phyloP scores from a whole-genome alignment of 2,329 filamentous ascomycete genomes.

The Alternaria atra region DNA sequence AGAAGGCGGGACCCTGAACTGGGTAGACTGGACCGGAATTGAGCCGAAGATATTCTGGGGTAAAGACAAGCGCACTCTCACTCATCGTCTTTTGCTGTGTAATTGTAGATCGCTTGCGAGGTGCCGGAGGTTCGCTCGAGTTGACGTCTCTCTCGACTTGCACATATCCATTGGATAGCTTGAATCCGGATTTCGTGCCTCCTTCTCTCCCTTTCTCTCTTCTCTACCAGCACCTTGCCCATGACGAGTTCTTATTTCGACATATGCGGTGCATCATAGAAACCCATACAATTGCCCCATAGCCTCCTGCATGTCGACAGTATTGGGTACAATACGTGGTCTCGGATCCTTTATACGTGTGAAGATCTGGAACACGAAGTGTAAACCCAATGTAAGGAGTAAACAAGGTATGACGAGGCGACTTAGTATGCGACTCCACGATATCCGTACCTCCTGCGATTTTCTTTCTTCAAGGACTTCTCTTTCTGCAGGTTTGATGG shows the following conservation, averaged over 20 bases:
- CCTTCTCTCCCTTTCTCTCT: neutral
- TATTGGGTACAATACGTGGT: slow-evolving; percentile 6
- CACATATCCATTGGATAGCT: neutral
- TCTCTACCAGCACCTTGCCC: neutral
- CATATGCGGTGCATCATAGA: neutral
- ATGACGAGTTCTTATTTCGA: neutral
- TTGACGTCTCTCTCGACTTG: neutral
- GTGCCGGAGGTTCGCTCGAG: neutral
- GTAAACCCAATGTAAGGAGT: slow-evolving; percentile 13
- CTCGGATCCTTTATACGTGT: neutral
- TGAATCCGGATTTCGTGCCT: neutral
- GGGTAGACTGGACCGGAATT: neutral
- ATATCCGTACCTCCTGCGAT: neutral
- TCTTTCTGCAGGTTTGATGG: neutral
- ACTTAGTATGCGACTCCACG: slow-evolving; percentile 23
- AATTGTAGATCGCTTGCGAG: neutral
- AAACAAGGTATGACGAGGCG: slow-evolving; percentile 18
- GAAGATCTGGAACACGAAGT: slow-evolving; percentile 11
- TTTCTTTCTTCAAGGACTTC: slow-evolving; percentile 1
- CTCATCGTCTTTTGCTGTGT: neutral
- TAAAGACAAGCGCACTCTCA: neutral
- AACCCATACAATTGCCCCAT: slow-evolving; percentile 14
- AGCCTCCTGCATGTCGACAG: slow-evolving; percentile 16
- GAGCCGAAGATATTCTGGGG: neutral
- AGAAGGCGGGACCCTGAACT: neutral